These are phyloP conservation scores for Viridothelium virens DNA, from an alignment of 495 filamentous ascomycete genomes.

Conservation along the genomic window DNA sequence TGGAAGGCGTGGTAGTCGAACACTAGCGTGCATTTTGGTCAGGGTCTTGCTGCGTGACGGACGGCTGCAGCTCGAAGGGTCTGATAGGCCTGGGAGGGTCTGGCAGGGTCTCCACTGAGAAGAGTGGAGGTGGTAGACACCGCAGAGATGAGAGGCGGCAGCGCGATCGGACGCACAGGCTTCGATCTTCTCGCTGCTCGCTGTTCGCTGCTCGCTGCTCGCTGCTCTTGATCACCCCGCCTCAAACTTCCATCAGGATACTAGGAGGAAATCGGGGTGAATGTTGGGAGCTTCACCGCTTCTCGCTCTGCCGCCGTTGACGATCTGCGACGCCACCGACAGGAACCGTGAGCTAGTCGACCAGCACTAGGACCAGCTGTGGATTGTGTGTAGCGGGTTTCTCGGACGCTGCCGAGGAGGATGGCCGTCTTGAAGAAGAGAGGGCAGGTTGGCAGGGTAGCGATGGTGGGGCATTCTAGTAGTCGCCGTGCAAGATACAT, in stretches of 20 bases:
- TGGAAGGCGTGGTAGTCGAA: neutral
- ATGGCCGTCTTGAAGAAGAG: neutral
- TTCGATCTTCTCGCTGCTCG: no score
- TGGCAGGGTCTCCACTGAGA: no score
- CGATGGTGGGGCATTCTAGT: neutral
- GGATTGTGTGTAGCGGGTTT: neutral
- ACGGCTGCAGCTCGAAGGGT: neutral
- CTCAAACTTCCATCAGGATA: no score
- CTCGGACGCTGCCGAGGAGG: conserved; percentile 7
- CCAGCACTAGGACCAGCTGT: neutral
- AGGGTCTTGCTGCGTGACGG: conserved; percentile 10
- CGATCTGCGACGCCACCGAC: conserved; percentile 10
- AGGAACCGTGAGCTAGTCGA: neutral
- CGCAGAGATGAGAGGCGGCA: no score
- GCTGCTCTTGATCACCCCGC: no score
- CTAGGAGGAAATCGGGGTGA: no score
- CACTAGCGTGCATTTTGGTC: neutral
- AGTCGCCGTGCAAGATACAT: no score
- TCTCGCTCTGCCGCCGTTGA: conserved; percentile 2
- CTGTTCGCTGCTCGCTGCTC: no score
- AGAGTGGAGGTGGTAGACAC: neutral
- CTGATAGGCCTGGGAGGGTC: neutral
- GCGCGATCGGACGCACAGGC: neutral
- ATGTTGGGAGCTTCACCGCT: neutral
- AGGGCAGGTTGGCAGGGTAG: neutral